Base-by-base conservation (phyloP, 371 early-diverging fungal species). In the Gilbertella persicaria region DNA sequence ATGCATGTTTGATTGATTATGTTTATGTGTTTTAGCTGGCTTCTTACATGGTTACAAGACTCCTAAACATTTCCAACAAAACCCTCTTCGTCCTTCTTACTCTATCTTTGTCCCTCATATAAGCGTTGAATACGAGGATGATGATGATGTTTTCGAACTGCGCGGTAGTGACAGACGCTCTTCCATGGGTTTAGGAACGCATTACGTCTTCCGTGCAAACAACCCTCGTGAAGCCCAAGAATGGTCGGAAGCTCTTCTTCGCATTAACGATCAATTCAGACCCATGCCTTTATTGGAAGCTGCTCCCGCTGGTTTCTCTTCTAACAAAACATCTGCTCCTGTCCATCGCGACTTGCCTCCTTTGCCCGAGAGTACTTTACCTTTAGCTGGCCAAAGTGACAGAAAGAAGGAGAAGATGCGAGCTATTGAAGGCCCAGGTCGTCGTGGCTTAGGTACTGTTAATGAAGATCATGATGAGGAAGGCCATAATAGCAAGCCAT, bases 11-110 rank as follows among this genome's bases (percentile, higher is more conserved):
- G 2, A n/a, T 48, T 30, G 30, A 26, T 40, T 55, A 9, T 21
- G 4, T 35, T 30, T 28, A 36, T 39, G 19, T 41, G 16, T 48
- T n/a, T 9, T 44, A 76, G 75, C 66, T 54, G 79, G 79, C 1
- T 78, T 64, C 40, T 50, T 78, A 36, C 79, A 78, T 63, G 73
- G 75, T 5, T 78, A 69, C 51, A 73, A 68, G 43, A 60, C 67
- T 5, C 60, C 67, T 5, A 56, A 65, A 7, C 62, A 67, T 16
- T 69, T 69, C 39, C 66, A 73, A 39, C 52, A 54, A 3, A 60
- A 67, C n/a, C 70, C 72, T 12, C 19, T 61, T 25, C 36, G 43
- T 29, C 74, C 78, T 7, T 64, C 60, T 4, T 52, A 47, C 12
- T 58, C 66, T 5, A 55, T 73, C 16, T 77, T 71, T 51, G 25